These are phyloP conservation scores for Glycine soja DNA, from an alignment of 306 rosid species.

Conservation along the genomic window DNA sequence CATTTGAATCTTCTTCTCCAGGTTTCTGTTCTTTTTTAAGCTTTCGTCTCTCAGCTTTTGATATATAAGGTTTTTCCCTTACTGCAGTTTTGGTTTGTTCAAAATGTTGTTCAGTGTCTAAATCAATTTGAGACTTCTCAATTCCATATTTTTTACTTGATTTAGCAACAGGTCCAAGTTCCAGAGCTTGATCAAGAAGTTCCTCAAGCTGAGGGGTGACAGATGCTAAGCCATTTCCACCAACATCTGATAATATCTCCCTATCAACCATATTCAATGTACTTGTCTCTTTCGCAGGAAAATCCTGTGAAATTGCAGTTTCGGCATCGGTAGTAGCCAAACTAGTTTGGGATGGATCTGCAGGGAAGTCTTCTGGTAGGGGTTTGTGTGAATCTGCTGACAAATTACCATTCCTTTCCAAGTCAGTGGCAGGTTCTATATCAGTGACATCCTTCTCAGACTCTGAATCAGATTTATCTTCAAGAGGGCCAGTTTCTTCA, in stretches of 20 bases:
- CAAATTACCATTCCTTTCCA: conserved; percentile 48
- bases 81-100: conserved; percentile 64
- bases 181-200: conserved; percentile 91
- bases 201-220: conserved; percentile 87
- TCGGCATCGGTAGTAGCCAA: conserved; percentile 42
- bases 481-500: conserved; percentile 64
- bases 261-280: conserved; percentile 45
- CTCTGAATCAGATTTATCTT: conserved; percentile 76
- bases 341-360: conserved; percentile 49
- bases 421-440: conserved; percentile 53
- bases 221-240: conserved; percentile 58
- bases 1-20: conserved; percentile 54
- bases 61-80: conserved; percentile 84
- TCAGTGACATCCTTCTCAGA: conserved; percentile 63
- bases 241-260: conserved; percentile 52
- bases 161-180: conserved; percentile 79
- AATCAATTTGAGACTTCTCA: conserved; percentile 64
- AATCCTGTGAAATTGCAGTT: conserved; percentile 50
- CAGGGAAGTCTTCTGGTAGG: conserved; percentile 43
- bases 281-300: conserved; percentile 47
- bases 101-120: conserved; percentile 49
- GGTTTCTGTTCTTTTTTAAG: conserved; percentile 77
- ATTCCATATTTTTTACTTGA: conserved; percentile 57
- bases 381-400: conserved; percentile 47
- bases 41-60: conserved; percentile 95